phyloP scores from a whole-genome alignment of 2,329 filamentous ascomycete genomes.

The Arachnopeziza araneosa region DNA sequence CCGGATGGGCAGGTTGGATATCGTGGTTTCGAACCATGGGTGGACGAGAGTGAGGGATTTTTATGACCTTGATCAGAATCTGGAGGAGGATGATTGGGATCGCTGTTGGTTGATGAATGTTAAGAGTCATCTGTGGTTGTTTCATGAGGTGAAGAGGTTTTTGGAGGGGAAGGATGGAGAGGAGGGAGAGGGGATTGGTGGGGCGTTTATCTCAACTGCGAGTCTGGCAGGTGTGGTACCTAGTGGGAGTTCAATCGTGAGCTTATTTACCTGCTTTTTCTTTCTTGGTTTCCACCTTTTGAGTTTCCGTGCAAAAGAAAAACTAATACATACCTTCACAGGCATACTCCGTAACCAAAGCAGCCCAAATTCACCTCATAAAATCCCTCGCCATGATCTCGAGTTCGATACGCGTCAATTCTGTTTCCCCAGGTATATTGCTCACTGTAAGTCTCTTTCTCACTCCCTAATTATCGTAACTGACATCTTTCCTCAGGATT shows the following conservation, averaged over 20 bases:
- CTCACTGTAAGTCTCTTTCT: slow-evolving; percentile 1
- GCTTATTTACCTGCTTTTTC: slow-evolving; percentile 4
- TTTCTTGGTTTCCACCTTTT: not conserved
- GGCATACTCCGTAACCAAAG: slow-evolving; percentile 74
- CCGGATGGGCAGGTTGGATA: slow-evolving; percentile 65
- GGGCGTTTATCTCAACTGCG: slow-evolving; percentile 56
- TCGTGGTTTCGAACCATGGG: slow-evolving; percentile 70
- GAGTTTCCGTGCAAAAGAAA: not conserved
- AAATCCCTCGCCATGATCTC: slow-evolving; percentile 49
- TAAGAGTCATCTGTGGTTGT: slow-evolving; percentile 55
- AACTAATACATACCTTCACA: slow-evolving; percentile 18
- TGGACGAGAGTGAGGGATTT: slow-evolving; percentile 46
- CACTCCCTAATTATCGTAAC: not conserved
- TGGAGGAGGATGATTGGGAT: slow-evolving; percentile 56
- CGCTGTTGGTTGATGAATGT: slow-evolving; percentile 56
- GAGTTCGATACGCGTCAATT: slow-evolving; percentile 54
- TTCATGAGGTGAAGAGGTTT: slow-evolving; percentile 33
- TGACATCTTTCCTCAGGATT: slow-evolving; percentile 16
- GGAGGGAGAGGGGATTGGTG: slow-evolving; percentile 22
- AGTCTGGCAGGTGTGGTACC: slow-evolving; percentile 59
- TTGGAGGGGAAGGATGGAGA: slow-evolving; percentile 47
- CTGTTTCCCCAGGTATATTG: slow-evolving; percentile 45
- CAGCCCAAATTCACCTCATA: slow-evolving; percentile 62
- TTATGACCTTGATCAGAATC: slow-evolving; percentile 44
- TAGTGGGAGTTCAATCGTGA: slow-evolving; percentile 53